These are phyloP conservation scores for Colletotrichum trifolii DNA, from an alignment of 2,329 filamentous ascomycete genomes.

Conservation along the genomic window DNA sequence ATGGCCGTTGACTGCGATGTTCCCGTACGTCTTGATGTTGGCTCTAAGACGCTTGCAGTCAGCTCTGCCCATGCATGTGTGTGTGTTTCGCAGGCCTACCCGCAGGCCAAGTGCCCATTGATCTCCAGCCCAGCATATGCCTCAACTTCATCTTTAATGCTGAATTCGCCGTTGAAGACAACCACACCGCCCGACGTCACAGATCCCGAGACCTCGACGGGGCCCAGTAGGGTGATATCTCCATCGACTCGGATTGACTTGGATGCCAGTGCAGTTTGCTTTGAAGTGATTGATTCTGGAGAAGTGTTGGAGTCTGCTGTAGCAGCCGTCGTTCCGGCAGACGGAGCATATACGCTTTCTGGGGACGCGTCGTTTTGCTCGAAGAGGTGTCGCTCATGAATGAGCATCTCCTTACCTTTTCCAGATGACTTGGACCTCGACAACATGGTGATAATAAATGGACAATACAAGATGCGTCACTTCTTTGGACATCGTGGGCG, in stretches of 20 bases:
- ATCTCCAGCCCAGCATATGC: conserved; percentile 58
- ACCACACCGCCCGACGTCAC: conserved; percentile 59
- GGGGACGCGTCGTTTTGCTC: conserved; percentile 5
- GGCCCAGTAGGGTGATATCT: conserved; percentile 53
- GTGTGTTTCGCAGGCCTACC: conserved; percentile 45
- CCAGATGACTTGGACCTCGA: conserved; percentile 7
- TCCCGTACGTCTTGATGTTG: not conserved
- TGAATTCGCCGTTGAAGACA: conserved; percentile 56
- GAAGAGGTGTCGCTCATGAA: conserved; percentile 31
- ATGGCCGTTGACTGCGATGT: conserved; percentile 40
- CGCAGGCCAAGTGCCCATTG: conserved; percentile 55
- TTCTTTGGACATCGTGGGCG: no score
- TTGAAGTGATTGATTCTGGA: conserved; percentile 28
- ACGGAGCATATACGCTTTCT: conserved; percentile 40
- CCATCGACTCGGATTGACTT: conserved; percentile 56
- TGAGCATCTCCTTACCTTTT: conserved; percentile 24
- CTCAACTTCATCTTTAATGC: conserved; percentile 57
- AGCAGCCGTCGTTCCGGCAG: conserved; percentile 38
- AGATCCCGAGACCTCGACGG: conserved; percentile 59
- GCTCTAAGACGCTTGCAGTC: no score
- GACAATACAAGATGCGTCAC: no score
- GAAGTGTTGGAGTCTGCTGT: conserved; percentile 24
- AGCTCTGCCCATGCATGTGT: not conserved
- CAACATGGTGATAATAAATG: not conserved
- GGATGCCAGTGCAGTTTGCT: conserved; percentile 44